phyloP scores from a whole-genome alignment of 371 early-diverging fungal genomes.

The Mucor indicus region DNA sequence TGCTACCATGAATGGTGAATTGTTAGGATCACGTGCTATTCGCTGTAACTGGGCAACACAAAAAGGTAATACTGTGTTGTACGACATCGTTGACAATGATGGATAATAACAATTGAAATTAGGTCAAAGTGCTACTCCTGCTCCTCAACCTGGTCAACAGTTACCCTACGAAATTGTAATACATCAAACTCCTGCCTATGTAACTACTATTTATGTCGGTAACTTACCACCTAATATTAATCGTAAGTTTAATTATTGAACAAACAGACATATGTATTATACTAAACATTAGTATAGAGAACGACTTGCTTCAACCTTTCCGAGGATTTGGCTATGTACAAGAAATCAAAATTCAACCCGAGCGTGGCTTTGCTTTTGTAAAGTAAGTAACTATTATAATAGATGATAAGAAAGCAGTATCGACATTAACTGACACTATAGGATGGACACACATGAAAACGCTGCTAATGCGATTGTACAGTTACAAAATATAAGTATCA shows the following conservation, averaged over 20 bases:
- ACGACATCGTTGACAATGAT: background rate
- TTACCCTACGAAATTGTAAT: conserved; percentile 70
- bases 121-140: conserved; percentile 49
- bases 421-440: conserved; percentile 11
- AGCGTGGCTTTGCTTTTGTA: conserved; percentile 89
- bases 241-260: conserved; percentile 15
- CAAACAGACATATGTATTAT: conserved; percentile 61
- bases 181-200: conserved; percentile 73
- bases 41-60: conserved; percentile 74
- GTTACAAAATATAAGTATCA: conserved; percentile 69
- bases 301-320: conserved; percentile 46
- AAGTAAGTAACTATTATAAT: conserved; percentile 42
- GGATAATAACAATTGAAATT: background rate
- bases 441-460: conserved; percentile 87
- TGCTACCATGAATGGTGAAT: conserved; percentile 85
- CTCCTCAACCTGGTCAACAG: conserved; percentile 53
- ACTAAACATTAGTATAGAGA: conserved; percentile 31
- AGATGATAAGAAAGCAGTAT: background rate
- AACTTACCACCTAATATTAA: conserved; percentile 65
- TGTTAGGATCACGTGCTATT: conserved; percentile 60
- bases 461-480: conserved; percentile 85
- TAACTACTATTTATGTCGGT: conserved; percentile 87
- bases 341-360: conserved; percentile 84
- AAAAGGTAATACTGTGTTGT: conserved; percentile 24
- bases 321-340: conserved; percentile 74